phyloP scores from a whole-genome alignment of 345 rosid species.

The Luvunga scandens region DNA sequence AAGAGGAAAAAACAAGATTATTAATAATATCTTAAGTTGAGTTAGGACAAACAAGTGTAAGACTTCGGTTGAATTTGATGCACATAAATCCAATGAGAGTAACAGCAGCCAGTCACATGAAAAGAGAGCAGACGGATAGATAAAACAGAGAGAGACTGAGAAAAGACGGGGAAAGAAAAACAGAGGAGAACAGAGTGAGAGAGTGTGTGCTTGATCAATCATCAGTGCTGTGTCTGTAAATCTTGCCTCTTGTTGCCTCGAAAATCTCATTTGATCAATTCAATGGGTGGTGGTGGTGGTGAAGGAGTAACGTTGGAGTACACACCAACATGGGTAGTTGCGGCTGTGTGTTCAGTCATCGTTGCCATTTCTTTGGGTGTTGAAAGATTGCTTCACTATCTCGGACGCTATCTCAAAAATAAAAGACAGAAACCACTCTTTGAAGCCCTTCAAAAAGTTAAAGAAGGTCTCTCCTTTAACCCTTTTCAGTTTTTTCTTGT shows the following conservation, averaged over 20 bases:
- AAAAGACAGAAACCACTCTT: constrained; percentile 72
- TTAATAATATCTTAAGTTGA: no score
- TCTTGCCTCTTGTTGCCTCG: no score
- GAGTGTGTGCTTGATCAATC: not conserved
- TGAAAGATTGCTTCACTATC: constrained; percentile 69
- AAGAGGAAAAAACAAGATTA: no score
- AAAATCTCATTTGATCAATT: no score
- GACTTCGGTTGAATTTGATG: not conserved
- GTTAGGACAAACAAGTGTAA: no score
- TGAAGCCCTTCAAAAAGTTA: constrained; percentile 85
- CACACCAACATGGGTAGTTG: constrained; percentile 96
- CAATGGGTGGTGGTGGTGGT: constrained; percentile 22
- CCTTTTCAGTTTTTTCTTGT: not conserved
- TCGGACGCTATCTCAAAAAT: constrained; percentile 61
- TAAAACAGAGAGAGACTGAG: not conserved
- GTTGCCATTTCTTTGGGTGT: constrained; percentile 74
- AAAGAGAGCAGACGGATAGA: no score
- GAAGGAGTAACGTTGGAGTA: constrained; percentile 62
- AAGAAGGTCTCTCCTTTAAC: constrained; percentile 50
- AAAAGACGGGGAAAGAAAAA: no score
- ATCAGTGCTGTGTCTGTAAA: no score
- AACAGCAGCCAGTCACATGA: not conserved
- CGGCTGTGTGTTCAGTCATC: constrained; percentile 67
- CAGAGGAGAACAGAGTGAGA: not conserved
- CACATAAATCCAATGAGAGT: not conserved